Evolutionary conservation across 345 rosid genomes (phyloP), one percentile per base, ranked within the genome.

Genomic region (Mallotus nudiflorus): DNA sequence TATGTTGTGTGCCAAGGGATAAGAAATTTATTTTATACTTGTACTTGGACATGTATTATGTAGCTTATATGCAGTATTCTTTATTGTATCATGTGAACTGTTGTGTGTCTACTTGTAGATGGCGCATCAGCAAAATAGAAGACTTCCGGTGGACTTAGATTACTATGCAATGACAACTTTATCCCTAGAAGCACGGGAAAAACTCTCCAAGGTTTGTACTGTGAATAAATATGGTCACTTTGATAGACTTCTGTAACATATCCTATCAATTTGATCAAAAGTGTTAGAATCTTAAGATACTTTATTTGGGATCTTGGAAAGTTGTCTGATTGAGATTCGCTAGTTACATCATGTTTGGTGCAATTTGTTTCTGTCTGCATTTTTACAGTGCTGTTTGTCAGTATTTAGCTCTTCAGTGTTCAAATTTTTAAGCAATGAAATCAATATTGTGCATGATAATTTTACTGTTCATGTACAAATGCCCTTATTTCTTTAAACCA

Each of bases 161-260:
- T 95, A 95, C 88, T 50, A 78, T 82, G 79, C 89, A 49, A 86
- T 95, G 97, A 83, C 86, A 74, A 91, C 92, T 42, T 72, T 95
- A 73, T 95, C 97, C 5, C 88, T 79, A 49, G 99, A 95, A 87
- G 87, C 97, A 18, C 94, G 97, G 39, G 97, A 95, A 76, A 95
- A 95, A 68, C 92, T 95, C 66, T 90, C 99, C 66, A 95, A 91
- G 97, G 97, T 91, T 44, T 79, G 83, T 78, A 65, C 20, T 28
- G 29, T 33, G 37, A 33, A 33, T 33, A 33, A 33, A 33, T 33
- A 3, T 33, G 37, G 37, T 33, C 3, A 6, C 6, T 33, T 33
- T 33, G 6, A 33, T 6, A 33, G 22, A 24, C 27, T 42, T 29
- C 29, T 12, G 66, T 24, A 24, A 4, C 16, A 44, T 18, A 39